phyloP scores from a whole-genome alignment of 164 flowering plant species.

The Magnolia kwangsiensis region DNA sequence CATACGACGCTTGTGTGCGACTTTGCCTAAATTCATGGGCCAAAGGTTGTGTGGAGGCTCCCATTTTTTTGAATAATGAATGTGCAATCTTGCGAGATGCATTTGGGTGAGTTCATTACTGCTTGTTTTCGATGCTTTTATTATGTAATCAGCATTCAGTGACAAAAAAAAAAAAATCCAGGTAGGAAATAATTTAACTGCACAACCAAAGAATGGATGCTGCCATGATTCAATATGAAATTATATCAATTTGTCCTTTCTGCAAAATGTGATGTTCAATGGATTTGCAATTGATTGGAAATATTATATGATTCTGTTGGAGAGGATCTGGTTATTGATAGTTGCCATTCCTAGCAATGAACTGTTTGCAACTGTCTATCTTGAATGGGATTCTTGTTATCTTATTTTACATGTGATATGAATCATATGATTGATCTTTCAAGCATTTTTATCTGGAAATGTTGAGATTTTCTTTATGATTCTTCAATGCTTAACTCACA shows the following conservation, averaged over 20 bases:
- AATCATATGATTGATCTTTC: too few species aligned
- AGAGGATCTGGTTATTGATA: neutral
- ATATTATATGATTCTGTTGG: neutral
- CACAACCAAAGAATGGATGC: slow-evolving; percentile 3
- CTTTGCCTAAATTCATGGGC: slow-evolving; percentile 97
- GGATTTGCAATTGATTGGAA: too few species aligned
- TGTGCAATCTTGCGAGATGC: slow-evolving; percentile 68
- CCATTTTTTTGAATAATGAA: slow-evolving; percentile 82
- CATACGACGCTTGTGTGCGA: slow-evolving; percentile 96
- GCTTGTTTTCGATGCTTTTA: slow-evolving; percentile 2
- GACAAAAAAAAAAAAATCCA: neutral
- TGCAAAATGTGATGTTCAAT: too few species aligned
- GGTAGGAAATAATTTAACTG: neutral
- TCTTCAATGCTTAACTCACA: too few species aligned
- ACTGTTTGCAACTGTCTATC: too few species aligned
- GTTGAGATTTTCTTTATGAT: too few species aligned
- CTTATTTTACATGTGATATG: too few species aligned
- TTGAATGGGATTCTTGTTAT: too few species aligned
- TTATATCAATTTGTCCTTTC: too few species aligned
- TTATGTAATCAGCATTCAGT: neutral
- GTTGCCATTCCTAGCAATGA: too few species aligned
- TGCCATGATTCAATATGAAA: too few species aligned
- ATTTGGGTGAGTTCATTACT: slow-evolving; percentile 58
- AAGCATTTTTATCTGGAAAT: too few species aligned
- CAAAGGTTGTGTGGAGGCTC: slow-evolving; percentile 80